A percentile compares a stretch with the other conserved stretches of the same genome.
phyloP scores from a whole-genome alignment of 345 rosid genomes.

The Turritis glabra region DNA sequence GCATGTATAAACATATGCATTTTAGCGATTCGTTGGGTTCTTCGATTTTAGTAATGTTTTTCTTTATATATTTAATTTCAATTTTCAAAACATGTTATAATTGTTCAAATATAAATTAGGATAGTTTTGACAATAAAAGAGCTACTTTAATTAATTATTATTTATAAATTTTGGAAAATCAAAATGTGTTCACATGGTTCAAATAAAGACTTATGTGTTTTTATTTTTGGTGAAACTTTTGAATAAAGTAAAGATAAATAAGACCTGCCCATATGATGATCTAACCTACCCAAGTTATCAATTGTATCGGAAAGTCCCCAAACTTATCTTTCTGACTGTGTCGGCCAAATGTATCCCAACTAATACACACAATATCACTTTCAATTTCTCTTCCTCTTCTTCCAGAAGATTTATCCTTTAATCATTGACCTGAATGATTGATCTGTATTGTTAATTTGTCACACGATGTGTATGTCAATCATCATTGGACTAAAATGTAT shows the following conservation, averaged over 20 bases:
- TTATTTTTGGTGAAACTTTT: neutral
- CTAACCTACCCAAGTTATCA: constrained; percentile 37
- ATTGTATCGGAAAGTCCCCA: constrained; percentile 18
- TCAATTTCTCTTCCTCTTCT: constrained; percentile 36
- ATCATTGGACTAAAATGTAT: neutral
- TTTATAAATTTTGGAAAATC: neutral
- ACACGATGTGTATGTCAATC: neutral
- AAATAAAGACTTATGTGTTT: neutral
- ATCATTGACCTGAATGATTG: constrained; percentile 8
- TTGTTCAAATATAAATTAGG: too few species aligned
- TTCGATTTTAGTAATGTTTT: neutral
- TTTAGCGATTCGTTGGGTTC: neutral
- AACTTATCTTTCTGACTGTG: constrained; percentile 10
- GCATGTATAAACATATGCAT: neutral
- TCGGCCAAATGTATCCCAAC: constrained; percentile 24
- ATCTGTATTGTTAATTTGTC: neutral
- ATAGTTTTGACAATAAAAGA: neutral
- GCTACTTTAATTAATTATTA: neutral
- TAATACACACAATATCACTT: constrained; percentile 24
- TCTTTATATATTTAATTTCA: too few species aligned
- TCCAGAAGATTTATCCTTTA: constrained; percentile 22
- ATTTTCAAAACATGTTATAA: too few species aligned
- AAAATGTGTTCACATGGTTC: neutral
- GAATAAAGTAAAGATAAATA: constrained; percentile 10
- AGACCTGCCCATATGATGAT: constrained; percentile 19